Conservation (phyloP, 495 filamentous ascomycete species). For the Aspergillus avenaceus region DNA sequence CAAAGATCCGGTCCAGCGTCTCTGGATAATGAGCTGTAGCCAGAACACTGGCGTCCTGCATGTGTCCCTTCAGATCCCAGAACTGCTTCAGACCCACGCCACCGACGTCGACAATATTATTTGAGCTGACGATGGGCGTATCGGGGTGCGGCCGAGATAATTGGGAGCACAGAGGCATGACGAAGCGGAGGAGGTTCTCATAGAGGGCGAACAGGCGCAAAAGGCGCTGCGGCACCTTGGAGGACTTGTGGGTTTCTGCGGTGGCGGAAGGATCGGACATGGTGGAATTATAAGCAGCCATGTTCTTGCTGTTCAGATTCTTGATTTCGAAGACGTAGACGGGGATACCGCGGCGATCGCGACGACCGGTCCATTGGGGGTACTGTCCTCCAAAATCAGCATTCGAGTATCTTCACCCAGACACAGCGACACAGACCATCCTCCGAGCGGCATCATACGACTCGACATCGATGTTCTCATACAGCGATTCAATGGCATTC, state of each 20-base stretch:
- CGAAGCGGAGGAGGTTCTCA: conserved; percentile 83
- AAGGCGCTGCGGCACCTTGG: conserved; percentile 57
- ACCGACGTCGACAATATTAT: conserved; percentile 86
- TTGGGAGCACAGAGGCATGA: conserved; percentile 74
- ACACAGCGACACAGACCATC: conserved; percentile 53
- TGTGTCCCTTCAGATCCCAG: conserved; percentile 85
- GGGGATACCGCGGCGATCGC: conserved; percentile 84
- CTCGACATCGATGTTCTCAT: conserved; percentile 73
- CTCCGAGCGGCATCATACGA: conserved; percentile 75
- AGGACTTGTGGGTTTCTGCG: conserved; percentile 52
- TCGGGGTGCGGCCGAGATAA: conserved; percentile 66
- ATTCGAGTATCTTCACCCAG: neutral
- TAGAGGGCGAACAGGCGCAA: conserved; percentile 83
- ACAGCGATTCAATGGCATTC: conserved; percentile 68
- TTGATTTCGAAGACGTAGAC: conserved; percentile 85
- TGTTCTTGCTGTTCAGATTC: conserved; percentile 74
- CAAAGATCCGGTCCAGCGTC: conserved; percentile 81
- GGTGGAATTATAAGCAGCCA: conserved; percentile 67
- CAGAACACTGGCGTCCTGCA: conserved; percentile 82
- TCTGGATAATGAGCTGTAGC: conserved; percentile 94
- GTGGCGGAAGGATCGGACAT: conserved; percentile 50
- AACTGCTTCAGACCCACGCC: conserved; percentile 84
- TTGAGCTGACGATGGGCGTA: conserved; percentile 79
- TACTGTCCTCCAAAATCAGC: conserved; percentile 49
- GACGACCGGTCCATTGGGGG: conserved; percentile 86